Evolutionary conservation across 495 filamentous ascomycete species (phyloP).

Genomic region (Tetracladium setigerum): DNA sequence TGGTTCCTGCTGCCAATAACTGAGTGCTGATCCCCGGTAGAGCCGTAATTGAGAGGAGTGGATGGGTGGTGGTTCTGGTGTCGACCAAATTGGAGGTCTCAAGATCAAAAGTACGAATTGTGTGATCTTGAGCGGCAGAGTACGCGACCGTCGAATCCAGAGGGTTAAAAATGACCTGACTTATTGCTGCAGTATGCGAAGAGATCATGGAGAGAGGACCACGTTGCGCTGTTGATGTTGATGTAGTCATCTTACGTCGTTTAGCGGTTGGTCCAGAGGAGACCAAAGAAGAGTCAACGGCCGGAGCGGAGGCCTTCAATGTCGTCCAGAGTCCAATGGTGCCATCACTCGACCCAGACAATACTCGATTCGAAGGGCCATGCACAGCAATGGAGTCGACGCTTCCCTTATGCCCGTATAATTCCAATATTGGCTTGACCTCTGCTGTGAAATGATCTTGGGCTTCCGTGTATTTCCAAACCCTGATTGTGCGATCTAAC

Average conservation of each 20-base stretch:
- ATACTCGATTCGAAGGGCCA: conserved; percentile 61
- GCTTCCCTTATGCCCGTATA: conserved; percentile 74
- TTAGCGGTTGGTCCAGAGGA: conserved; percentile 57
- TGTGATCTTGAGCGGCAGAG: conserved; percentile 82
- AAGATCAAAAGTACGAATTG: conserved; percentile 84
- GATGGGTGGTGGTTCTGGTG: conserved; percentile 72
- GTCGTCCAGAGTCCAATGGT: conserved; percentile 79
- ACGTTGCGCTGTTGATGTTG: conserved; percentile 58
- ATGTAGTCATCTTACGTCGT: conserved; percentile 64
- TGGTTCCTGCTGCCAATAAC: conserved; percentile 77
- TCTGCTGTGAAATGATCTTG: conserved; percentile 51
- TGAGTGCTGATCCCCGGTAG: conserved; percentile 32
- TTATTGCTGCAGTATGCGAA: conserved; percentile 64
- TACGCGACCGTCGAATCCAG: conserved; percentile 83
- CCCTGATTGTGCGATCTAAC: conserved; percentile 70
- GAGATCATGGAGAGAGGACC: conserved; percentile 70
- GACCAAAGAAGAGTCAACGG: conserved; percentile 57
- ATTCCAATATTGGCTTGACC: conserved; percentile 68
- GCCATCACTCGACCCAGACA: conserved; percentile 77
- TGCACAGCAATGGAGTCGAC: conserved; percentile 76
- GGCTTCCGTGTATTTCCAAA: conserved; percentile 78
- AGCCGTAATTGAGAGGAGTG: conserved; percentile 57
- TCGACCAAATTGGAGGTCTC: conserved; percentile 66
- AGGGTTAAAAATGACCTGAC: conserved; percentile 73
- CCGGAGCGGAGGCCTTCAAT: conserved; percentile 61